Percentiles rank a stretch among this genome's conserved stretches.
phyloP scores from a whole-genome alignment of 2,329 filamentous ascomycete genomes.

The Xylaria sp. region DNA sequence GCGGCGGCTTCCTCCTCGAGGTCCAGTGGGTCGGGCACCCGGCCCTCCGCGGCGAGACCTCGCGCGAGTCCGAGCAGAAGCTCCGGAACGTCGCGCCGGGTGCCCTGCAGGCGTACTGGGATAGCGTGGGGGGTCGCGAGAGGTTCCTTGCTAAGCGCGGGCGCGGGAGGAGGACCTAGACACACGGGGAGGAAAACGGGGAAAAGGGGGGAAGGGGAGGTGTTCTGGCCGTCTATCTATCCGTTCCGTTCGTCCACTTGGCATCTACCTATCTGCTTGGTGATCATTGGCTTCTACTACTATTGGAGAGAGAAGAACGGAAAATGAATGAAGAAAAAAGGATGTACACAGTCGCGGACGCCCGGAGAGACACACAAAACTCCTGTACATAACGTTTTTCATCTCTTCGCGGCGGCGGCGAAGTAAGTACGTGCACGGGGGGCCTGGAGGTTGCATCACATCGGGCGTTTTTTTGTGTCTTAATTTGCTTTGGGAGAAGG shows the following conservation, averaged over 20 bases:
- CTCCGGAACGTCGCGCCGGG: conserved; percentile 32
- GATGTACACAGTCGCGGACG: conserved; percentile 1
- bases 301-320: too few relatives aligned
- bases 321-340: too few relatives aligned
- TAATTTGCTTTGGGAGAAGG: not conserved
- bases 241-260: too few relatives aligned
- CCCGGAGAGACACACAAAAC: not conserved
- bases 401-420: too few relatives aligned
- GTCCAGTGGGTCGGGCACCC: conserved; percentile 41
- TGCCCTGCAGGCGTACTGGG: conserved; percentile 35
- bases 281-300: too few relatives aligned
- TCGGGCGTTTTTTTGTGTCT: too few relatives aligned
- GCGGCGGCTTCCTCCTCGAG: conserved; percentile 35
- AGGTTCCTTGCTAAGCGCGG: conserved; percentile 33
- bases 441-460: conserved; percentile 15
- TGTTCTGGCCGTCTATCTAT: too few relatives aligned
- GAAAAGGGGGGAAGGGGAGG: too few relatives aligned
- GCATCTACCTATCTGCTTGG: too few relatives aligned
- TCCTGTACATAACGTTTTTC: conserved; percentile 15
- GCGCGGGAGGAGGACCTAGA: conserved; percentile 32
- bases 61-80: conserved; percentile 36
- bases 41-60: conserved; percentile 31
- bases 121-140: conserved; percentile 32
- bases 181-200: too few relatives aligned
- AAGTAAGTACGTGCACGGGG: too few relatives aligned